Conservation (phyloP, 768 basidiomycete genomes). For the Pleurotus djamor region DNA sequence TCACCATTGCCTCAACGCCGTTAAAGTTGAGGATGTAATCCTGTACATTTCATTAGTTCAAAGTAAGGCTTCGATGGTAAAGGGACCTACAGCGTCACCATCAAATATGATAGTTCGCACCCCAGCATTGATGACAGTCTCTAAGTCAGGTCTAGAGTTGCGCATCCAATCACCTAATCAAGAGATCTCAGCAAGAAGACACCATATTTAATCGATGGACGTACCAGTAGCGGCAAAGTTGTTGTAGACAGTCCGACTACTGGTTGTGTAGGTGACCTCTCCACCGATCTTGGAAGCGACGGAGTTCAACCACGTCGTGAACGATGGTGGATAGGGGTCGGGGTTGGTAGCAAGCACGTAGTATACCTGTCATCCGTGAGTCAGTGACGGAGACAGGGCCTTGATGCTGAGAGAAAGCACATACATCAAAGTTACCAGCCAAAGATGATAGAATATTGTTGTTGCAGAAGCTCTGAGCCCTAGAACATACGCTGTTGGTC, state of each 20-base stretch:
- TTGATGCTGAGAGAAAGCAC: no score
- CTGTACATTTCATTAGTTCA: conserved; percentile 16
- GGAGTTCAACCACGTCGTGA: conserved; percentile 28
- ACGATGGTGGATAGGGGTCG: conserved; percentile 49
- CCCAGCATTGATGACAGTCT: conserved; percentile 58
- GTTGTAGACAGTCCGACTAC: conserved; percentile 38
- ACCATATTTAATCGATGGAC: no score
- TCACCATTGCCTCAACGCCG: conserved; percentile 58
- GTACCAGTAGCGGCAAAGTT: conserved; percentile 44
- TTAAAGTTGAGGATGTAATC: conserved; percentile 54
- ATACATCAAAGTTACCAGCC: conserved; percentile 52
- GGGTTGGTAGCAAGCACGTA: conserved; percentile 43
- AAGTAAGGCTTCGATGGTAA: not conserved
- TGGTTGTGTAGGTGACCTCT: conserved; percentile 38
- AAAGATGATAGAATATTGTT: conserved; percentile 50
- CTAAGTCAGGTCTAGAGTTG: conserved; percentile 43
- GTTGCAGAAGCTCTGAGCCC: conserved; percentile 60
- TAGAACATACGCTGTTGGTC: conserved; percentile 47
- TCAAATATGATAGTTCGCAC: conserved; percentile 52
- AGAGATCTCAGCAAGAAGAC: no score
- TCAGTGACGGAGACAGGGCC: no score
- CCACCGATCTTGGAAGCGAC: conserved; percentile 39
- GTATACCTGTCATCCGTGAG: no score
- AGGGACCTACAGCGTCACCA: conserved; percentile 50
- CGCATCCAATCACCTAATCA: conserved; percentile 52